A percentile compares a stretch with the other conserved stretches of the same genome.
Conservation (phyloP, 768 basidiomycete species). For the Auricularia auricula-judae region DNA sequence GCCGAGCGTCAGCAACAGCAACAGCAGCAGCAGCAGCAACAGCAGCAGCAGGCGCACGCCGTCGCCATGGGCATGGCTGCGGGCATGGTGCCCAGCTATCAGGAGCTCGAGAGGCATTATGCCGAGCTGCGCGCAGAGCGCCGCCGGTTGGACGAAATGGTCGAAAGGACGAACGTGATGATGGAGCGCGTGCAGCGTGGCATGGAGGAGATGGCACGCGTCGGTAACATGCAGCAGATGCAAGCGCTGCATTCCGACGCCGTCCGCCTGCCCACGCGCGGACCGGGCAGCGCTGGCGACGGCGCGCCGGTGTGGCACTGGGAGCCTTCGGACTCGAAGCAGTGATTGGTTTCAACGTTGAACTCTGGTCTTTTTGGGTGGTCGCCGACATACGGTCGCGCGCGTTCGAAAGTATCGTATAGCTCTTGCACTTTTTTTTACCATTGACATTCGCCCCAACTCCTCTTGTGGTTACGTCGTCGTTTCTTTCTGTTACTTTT, state of each 20-base stretch:
- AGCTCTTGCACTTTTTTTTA: not conserved
- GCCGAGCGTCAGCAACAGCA: not conserved
- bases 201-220: constrained; percentile 52
- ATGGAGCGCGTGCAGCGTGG: constrained; percentile 62
- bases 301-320: not conserved
- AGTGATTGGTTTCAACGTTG: not conserved
- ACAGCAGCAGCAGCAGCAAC: not conserved
- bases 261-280: not conserved
- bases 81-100: constrained; percentile 30
- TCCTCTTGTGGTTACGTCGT: not conserved
- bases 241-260: not conserved
- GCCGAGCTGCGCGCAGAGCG: constrained; percentile 51
- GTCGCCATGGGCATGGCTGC: not conserved
- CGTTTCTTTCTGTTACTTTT: not conserved
- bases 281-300: not conserved
- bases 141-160: constrained; percentile 57
- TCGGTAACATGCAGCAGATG: not conserved
- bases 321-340: not conserved
- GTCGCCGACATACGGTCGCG: not conserved
- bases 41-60: not conserved
- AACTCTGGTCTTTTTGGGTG: not conserved
- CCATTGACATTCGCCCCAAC: not conserved
- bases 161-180: constrained; percentile 63
- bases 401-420: not conserved
- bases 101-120: constrained; percentile 67